Evolutionary conservation across 805 yeast genomes (phyloP), one percentile per base, ranked within the genome.

Genomic region (Tetrapisispora fleetii): DNA sequence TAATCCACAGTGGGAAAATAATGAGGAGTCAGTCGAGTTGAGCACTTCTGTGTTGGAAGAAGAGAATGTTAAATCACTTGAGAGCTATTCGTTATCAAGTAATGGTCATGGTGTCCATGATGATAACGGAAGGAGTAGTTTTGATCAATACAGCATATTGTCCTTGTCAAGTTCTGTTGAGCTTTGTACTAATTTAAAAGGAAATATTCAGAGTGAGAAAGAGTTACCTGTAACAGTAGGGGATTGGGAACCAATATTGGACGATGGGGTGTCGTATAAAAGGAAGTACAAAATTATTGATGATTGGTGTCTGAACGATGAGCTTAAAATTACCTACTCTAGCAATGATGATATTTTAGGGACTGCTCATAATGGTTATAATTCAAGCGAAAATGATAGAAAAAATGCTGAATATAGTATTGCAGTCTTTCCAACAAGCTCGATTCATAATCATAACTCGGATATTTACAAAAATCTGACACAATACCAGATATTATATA

Each of bases 281-380:
- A 48, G 47, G 4, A 55, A 58, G 28, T 54, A 58, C 3, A 54
- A 58, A 44, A 47, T 53, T n/a, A 54, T 58, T 37, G 62, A 58
- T 43, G 60, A 55, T 27, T 58, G 62, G 62, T 56, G 60, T 41
- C 17, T 55, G 40, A 54, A 52, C 11, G 55, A 51, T 47, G 48
- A 46, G 28, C n/a, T 45, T 16, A 53, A 52, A 21, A 30, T 36
- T 14, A 46, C 18, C 21, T 36, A 27, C 36, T 40, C 33, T 33
- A 48, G 14, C 21, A 46, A 19, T 42, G 42, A 30, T 48, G 43
- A 7, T 32, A 41, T 3, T 39, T 37, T 40, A 14, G 24, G 9
- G n/a, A 24, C 18, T 17, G 45, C 14, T 17, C 19, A n/a, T 27
- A 40, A 38, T 4, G n/a, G 21, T 14, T 19, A 27, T 22, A 7